Percentiles rank a stretch among this genome's conserved stretches.
These are phyloP conservation scores for Boletus subparvulus DNA, from an alignment of 768 basidiomycete genomes.

Conservation along the genomic window DNA sequence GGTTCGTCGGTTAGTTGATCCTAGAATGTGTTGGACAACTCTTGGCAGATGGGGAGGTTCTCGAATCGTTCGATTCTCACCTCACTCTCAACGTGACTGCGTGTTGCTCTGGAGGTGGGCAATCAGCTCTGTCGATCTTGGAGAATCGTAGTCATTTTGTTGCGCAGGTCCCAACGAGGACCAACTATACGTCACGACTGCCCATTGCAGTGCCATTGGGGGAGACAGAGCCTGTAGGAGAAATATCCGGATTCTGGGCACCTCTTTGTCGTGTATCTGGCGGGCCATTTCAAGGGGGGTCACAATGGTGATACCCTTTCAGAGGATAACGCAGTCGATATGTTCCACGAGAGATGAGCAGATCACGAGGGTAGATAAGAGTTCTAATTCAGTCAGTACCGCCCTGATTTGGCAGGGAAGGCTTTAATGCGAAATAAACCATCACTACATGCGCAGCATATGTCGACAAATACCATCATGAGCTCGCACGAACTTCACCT, in stretches of 20 bases:
- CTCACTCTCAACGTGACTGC: slow-evolving; percentile 61
- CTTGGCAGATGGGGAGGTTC: slow-evolving; percentile 63
- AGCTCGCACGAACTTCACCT: slow-evolving; percentile 18
- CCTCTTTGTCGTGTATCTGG: slow-evolving; percentile 34
- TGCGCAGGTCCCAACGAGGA: slow-evolving; percentile 53
- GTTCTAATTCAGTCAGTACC: background rate
- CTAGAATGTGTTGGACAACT: background rate
- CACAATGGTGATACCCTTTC: slow-evolving; percentile 23
- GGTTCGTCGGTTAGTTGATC: slow-evolving; percentile 33
- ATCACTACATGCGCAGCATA: background rate
- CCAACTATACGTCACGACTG: slow-evolving; percentile 54
- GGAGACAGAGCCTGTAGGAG: slow-evolving; percentile 44
- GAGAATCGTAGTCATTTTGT: background rate
- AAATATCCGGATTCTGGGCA: slow-evolving; percentile 37
- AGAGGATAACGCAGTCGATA: slow-evolving; percentile 11
- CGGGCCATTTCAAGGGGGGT: slow-evolving; percentile 25
- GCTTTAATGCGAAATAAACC: background rate
- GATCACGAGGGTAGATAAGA: background rate
- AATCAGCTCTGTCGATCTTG: slow-evolving; percentile 2
- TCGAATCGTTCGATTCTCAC: slow-evolving; percentile 52
- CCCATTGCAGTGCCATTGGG: slow-evolving; percentile 58
- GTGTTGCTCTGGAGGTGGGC: slow-evolving; percentile 58
- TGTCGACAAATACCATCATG: slow-evolving; percentile 8
- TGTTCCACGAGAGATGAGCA: background rate
- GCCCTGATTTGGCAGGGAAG: background rate